Conservation (phyloP, 805 yeast species). For the Cyberlindnera euphorbiiphila region DNA sequence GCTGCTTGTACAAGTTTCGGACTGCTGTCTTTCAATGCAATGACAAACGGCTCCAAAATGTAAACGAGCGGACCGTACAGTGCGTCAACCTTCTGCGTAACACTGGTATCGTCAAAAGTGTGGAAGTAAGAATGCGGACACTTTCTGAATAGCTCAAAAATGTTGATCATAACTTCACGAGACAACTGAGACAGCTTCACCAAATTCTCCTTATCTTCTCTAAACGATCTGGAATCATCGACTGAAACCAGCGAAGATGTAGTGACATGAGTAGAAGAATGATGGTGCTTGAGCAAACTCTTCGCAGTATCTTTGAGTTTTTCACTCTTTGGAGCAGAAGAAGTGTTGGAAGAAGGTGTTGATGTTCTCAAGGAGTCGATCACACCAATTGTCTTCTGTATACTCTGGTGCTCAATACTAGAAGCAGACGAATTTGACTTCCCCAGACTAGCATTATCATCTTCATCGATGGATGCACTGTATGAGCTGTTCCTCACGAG, state of each 20-base stretch:
- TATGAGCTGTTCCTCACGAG: slow-evolving; percentile 21
- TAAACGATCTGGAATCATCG: slow-evolving; percentile 20
- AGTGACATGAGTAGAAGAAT: slow-evolving; percentile 18
- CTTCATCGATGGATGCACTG: slow-evolving; percentile 20
- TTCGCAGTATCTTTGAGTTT: slow-evolving; percentile 26
- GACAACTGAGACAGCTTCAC: slow-evolving; percentile 16
- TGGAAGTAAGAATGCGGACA: slow-evolving; percentile 33
- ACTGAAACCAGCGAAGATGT: too few relatives aligned
- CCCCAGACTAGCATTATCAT: slow-evolving; percentile 14
- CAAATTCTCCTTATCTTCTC: slow-evolving; percentile 13
- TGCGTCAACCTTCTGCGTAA: slow-evolving; percentile 8
- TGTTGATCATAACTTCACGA: slow-evolving; percentile 28
- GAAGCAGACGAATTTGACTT: slow-evolving; percentile 22
- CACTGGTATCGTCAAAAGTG: slow-evolving; percentile 1
- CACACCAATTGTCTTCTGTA: slow-evolving; percentile 1
- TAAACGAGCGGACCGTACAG: slow-evolving; percentile 3
- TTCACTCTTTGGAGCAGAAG: slow-evolving; percentile 25
- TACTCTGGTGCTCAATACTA: slow-evolving; percentile 12
- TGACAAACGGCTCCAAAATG: slow-evolving; percentile 34
- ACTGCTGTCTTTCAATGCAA: slow-evolving; percentile 37
- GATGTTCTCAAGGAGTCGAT: slow-evolving; percentile 17
- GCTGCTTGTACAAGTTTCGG: slow-evolving; percentile 33
- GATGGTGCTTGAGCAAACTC: slow-evolving; percentile 24
- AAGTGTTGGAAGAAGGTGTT: slow-evolving; percentile 18
- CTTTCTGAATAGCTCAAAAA: slow-evolving; percentile 30